Percentiles rank a stretch among this genome's conserved stretches.
Evolutionary conservation across 1,284 basidiomycete species (phyloP).

Genomic region (Cryptococcus sp.): DNA sequence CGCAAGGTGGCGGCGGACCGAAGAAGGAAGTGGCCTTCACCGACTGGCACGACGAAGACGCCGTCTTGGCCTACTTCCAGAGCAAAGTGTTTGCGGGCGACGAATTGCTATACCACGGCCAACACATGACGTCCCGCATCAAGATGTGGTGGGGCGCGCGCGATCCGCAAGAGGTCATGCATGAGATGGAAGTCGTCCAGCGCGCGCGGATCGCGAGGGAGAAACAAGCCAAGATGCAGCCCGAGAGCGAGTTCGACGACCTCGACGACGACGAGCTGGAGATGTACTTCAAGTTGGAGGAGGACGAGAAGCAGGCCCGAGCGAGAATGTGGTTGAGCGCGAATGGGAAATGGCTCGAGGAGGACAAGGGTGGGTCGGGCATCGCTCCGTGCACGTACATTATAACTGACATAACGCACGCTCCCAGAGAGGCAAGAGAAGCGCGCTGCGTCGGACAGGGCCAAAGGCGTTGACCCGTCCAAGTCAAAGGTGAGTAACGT

Average conservation of each 20-base stretch:
- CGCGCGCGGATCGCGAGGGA: conserved; percentile 38
- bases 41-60: conserved; percentile 39
- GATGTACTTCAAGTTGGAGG: conserved; percentile 70
- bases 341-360: conserved; percentile 91
- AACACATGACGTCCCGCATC: conserved; percentile 26
- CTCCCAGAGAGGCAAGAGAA: conserved; percentile 34
- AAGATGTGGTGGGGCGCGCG: conserved; percentile 39
- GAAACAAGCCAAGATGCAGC: conserved; percentile 38
- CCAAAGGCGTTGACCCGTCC: conserved; percentile 36
- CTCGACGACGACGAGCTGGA: conserved; percentile 94
- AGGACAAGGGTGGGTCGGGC: conserved; percentile 69
- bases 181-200: conserved; percentile 61
- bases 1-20: background rate
- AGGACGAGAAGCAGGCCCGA: conserved; percentile 85
- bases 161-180: conserved; percentile 36
- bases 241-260: conserved; percentile 59
- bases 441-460: conserved; percentile 29
- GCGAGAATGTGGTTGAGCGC: conserved; percentile 96
- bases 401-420: background rate
- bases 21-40: conserved; percentile 19
- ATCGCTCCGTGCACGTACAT: background rate
- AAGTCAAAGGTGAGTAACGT: conserved; percentile 30
- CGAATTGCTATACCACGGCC: conserved; percentile 29
- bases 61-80: conserved; percentile 34
- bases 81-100: conserved; percentile 37